Evolutionary conservation across 2,329 filamentous ascomycete genomes (phyloP).

Genomic region (Chaetomium globosum): DNA sequence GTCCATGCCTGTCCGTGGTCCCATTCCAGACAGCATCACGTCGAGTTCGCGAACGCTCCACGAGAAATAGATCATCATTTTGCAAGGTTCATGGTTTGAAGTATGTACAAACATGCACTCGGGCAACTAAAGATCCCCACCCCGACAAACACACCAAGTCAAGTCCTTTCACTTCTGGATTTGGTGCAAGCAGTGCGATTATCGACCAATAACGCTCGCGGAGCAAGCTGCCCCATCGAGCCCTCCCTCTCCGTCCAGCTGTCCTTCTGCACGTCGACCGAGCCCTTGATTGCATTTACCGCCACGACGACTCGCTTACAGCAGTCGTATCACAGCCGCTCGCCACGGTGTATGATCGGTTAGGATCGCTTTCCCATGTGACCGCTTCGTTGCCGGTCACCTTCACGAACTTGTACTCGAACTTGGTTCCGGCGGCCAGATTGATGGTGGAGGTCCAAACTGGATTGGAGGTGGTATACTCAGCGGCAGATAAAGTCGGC

Average conservation of each 20-base stretch:
- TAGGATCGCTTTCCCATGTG: conserved; percentile 61
- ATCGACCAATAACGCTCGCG: not conserved
- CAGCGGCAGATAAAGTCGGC: conserved; percentile 52
- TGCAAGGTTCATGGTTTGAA: not conserved
- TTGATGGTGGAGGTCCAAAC: conserved; percentile 58
- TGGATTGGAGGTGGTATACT: conserved; percentile 58
- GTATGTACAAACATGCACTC: not conserved
- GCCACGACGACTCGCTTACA: conserved; percentile 38
- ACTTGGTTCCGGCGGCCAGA: conserved; percentile 54
- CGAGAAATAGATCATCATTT: not conserved
- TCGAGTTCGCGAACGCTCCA: not conserved
- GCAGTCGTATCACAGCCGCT: conserved; percentile 33
- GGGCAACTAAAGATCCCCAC: not conserved
- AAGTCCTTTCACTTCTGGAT: not conserved
- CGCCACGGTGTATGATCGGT: conserved; percentile 44
- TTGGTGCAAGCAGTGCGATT: not conserved
- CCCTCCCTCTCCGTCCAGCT: not conserved
- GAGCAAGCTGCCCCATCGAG: conserved; percentile 10
- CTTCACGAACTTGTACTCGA: conserved; percentile 66
- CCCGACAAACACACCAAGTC: not conserved
- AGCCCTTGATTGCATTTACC: conserved; percentile 20
- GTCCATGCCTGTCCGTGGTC: not conserved
- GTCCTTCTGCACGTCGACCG: not conserved
- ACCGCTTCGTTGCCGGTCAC: conserved; percentile 53
- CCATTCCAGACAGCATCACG: not conserved